A percentile compares a stretch with the other conserved stretches of the same genome.
Evolutionary conservation across 129 eudicot genomes (phyloP).

Genomic region (Flaveria ramosissima): DNA sequence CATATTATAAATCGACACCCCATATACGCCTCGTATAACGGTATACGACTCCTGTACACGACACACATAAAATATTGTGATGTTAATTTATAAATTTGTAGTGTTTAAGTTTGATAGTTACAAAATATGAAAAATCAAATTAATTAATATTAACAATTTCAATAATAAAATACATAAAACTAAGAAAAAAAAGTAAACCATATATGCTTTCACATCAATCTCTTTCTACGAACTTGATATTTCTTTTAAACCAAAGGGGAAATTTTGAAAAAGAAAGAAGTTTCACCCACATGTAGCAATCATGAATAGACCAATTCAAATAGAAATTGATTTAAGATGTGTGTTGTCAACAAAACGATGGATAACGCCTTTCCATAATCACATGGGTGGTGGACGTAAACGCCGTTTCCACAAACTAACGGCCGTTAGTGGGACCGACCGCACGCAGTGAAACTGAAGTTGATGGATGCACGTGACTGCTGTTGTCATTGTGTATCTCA

Average conservation of each 20-base stretch:
- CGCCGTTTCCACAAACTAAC: conserved; percentile 5
- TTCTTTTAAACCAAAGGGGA: neutral
- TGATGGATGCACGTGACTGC: conserved; percentile 34
- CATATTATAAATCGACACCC: no score
- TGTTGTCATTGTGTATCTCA: neutral
- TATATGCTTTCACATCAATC: no score
- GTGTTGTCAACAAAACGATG: conserved; percentile 34
- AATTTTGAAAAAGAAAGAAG: neutral
- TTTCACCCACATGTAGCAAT: neutral
- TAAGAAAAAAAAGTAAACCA: no score
- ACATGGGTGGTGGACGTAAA: conserved; percentile 27
- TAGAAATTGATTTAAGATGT: conserved; percentile 16
- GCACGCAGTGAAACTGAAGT: conserved; percentile 34
- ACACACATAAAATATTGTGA: no score
- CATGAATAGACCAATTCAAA: conserved; percentile 13
- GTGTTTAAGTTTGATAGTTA: no score
- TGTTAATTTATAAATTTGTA: no score
- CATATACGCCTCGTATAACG: no score
- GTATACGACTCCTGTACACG: no score
- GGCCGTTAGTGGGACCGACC: conserved; percentile 38
- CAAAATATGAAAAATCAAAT: no score
- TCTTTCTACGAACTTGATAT: neutral
- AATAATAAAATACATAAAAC: no score
- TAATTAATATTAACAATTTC: no score
- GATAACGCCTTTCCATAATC: conserved; percentile 34